Evolutionary conservation across 306 rosid species (phyloP), one percentile per base, ranked within the genome.

Genomic region (Trichosanthes truncata): DNA sequence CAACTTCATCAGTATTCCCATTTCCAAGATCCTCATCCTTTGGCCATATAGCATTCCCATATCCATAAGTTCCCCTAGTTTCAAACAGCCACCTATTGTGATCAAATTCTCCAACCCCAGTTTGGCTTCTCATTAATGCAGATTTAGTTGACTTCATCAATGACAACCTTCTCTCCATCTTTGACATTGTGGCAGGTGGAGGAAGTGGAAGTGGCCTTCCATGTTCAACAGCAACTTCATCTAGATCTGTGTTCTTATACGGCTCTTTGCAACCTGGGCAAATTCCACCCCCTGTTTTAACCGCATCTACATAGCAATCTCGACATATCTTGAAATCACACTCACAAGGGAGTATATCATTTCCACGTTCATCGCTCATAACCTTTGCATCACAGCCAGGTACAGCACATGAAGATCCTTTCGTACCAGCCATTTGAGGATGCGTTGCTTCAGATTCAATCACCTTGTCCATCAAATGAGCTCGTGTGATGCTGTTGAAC

Each of bases 1-100:
- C 97, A 68, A 35, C 75, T 48, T 85, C 91, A 53, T 89, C 92
- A 46, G 82, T 89, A 77, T 83, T 88, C 18, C 86, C 98, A 84
- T 80, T 87, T 69, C 88, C 90, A 21, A 89, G 87, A 51, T 89
- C 92, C 9, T 96, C 98, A 71, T 90, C 95, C 82, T 91, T 92
- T 36, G 97, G 95, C 98, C 98, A 94, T 60, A 94, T 87, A 80
- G 97, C 98, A 83, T 92, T 94, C 46, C 97, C 98, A 89, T 94
- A 94, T 15, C 98, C 98, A 87, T 94, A 94, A 69, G 97, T 94
- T 14, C 97, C 98, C 86, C 83, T 91, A 45, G 98, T 94, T 84
- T 94, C 98, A 85, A 89, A 94, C 66, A 94, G 86, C 98, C 98
- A 94, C 56, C 96, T 81, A 51, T 91, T 92, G 87, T 92, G 98